Conservation (phyloP, 2,329 filamentous ascomycete species). For the Chrysoporthe austroafricana region DNA sequence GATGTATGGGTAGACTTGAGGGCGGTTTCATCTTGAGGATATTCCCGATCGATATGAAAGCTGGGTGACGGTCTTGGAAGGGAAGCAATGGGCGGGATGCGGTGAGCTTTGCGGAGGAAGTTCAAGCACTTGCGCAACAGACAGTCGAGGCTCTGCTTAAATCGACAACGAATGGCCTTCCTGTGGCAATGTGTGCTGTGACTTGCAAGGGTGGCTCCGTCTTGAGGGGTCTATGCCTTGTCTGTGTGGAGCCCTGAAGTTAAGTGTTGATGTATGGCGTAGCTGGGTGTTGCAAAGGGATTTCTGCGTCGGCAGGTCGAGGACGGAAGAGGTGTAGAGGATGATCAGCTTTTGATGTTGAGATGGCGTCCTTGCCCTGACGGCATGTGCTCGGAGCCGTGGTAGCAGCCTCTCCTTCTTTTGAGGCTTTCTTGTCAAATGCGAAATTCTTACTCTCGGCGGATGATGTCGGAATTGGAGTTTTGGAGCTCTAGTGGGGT, state of each 20-base stretch:
- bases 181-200: too few relatives aligned
- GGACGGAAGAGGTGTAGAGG: background rate
- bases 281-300: too few relatives aligned
- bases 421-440: background rate
- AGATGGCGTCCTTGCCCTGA: background rate
- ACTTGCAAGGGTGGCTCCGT: too few relatives aligned
- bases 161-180: too few relatives aligned
- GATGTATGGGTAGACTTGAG: constrained; percentile 14
- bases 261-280: too few relatives aligned
- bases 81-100: background rate
- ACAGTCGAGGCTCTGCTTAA: too few relatives aligned
- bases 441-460: background rate
- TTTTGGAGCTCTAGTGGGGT: background rate
- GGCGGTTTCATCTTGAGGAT: constrained; percentile 20
- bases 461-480: background rate
- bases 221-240: too few relatives aligned
- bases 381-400: background rate
- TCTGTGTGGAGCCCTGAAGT: too few relatives aligned
- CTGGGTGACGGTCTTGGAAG: background rate
- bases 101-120: background rate
- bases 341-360: background rate
- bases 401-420: background rate
- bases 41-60: background rate
- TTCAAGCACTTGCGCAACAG: too few relatives aligned
- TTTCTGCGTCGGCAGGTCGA: constrained; percentile 3